phyloP scores from a whole-genome alignment of 2,329 filamentous ascomycete species.

The Corniculantispora saksenae region DNA sequence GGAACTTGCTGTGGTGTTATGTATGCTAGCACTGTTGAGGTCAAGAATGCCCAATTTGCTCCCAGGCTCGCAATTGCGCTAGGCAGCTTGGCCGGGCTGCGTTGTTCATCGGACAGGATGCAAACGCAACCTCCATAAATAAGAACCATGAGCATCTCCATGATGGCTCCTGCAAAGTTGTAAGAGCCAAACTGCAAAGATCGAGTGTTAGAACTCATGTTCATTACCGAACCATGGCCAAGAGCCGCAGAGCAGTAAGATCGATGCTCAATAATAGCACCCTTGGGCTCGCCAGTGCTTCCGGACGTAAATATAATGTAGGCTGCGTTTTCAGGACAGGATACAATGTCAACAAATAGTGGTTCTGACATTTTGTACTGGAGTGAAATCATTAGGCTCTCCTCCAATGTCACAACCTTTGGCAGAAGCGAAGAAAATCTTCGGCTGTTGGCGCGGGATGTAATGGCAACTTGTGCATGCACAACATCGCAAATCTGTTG shows the following conservation, averaged over 20 bases:
- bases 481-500: constrained; percentile 22
- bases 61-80: constrained; percentile 3
- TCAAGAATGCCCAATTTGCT: constrained; percentile 20
- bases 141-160: constrained; percentile 16
- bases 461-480: constrained; percentile 18
- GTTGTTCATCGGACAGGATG: constrained; percentile 19
- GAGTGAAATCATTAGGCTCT: background rate
- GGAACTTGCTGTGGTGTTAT: constrained; percentile 17
- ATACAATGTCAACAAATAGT: background rate
- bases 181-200: constrained; percentile 22
- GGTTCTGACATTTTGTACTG: background rate
- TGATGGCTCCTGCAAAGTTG: constrained; percentile 18
- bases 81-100: constrained; percentile 13
- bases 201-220: constrained; percentile 11
- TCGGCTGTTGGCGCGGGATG: background rate
- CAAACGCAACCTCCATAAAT: constrained; percentile 20
- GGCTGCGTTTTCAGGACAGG: background rate
- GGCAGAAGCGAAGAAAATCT: background rate
- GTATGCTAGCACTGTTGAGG: constrained; percentile 18
- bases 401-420: background rate
- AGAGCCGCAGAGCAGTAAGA: background rate
- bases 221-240: background rate
- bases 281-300: constrained; percentile 20
- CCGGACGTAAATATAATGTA: constrained; percentile 22
- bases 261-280: constrained; percentile 5